Evolutionary conservation across 164 flowering plant genomes (phyloP).

Genomic region (Piper betle): DNA sequence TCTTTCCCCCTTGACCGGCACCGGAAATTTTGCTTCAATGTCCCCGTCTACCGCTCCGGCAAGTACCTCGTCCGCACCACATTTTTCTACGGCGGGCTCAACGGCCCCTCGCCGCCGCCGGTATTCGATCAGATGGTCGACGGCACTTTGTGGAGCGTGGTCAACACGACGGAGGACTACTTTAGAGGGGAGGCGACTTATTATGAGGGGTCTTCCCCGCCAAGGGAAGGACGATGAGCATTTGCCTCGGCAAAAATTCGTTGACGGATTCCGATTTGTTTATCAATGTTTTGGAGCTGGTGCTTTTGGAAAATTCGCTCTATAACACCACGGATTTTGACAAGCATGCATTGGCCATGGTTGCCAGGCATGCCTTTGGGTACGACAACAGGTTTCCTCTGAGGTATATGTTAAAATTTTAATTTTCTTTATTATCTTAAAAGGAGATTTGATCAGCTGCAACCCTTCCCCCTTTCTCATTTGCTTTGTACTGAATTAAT

Average conservation of each 20-base stretch:
- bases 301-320: constrained; percentile 41
- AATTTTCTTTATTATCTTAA: too few species aligned
- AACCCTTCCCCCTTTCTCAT: too few species aligned
- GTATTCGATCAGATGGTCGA: constrained; percentile 88
- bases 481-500: too few species aligned
- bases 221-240: constrained; percentile 55
- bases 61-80: constrained; percentile 68
- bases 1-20: constrained; percentile 40
- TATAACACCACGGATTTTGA: constrained; percentile 76
- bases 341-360: constrained; percentile 33
- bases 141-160: constrained; percentile 74
- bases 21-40: constrained; percentile 58
- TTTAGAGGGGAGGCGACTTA: constrained; percentile 27
- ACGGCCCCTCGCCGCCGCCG: constrained; percentile 48
- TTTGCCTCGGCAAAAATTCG: constrained; percentile 54
- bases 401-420: constrained; percentile 21
- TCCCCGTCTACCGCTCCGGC: constrained; percentile 34
- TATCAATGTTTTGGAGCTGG: constrained; percentile 65
- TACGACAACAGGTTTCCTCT: constrained; percentile 30
- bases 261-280: constrained; percentile 74
- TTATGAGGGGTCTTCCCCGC: constrained; percentile 72
- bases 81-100: constrained; percentile 67
- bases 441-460: too few species aligned
- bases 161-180: constrained; percentile 78
- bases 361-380: constrained; percentile 74